These are phyloP conservation scores for Candida qinlingensis DNA, from an alignment of 805 yeast species.

Conservation along the genomic window DNA sequence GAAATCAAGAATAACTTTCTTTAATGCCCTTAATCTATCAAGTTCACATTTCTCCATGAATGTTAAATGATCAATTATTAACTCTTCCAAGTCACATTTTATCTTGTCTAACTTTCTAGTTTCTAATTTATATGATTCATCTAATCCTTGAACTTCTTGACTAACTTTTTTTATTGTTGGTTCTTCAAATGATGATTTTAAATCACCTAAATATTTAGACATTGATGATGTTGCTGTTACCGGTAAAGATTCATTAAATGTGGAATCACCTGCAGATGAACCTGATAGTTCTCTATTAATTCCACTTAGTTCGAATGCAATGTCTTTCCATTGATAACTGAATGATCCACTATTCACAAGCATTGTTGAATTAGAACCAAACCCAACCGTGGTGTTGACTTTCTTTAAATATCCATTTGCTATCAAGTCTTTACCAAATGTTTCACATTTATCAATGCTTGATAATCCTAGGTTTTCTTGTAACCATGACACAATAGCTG, in stretches of 20 bases:
- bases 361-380: slow-evolving; percentile 63
- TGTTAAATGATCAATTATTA: slow-evolving; percentile 61
- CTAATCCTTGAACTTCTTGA: slow-evolving; percentile 55
- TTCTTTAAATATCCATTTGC: slow-evolving; percentile 52
- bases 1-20: slow-evolving; percentile 70
- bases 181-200: slow-evolving; percentile 37
- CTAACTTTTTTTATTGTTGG: slow-evolving; percentile 45
- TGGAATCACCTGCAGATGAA: slow-evolving; percentile 14
- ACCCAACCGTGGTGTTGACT: slow-evolving; percentile 54
- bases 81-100: slow-evolving; percentile 71
- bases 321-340: slow-evolving; percentile 75
- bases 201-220: slow-evolving; percentile 17
- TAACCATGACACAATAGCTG: slow-evolving; percentile 56
- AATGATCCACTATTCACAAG: slow-evolving; percentile 74
- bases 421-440: slow-evolving; percentile 68
- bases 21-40: slow-evolving; percentile 71
- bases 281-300: slow-evolving; percentile 1
- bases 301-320: slow-evolving; percentile 54
- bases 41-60: slow-evolving; percentile 81
- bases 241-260: slow-evolving; percentile 24
- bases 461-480: slow-evolving; percentile 38
- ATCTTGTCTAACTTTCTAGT: slow-evolving; percentile 56
- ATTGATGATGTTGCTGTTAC: slow-evolving; percentile 16
- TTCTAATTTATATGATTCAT: slow-evolving; percentile 46
- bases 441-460: slow-evolving; percentile 56